Base-by-base conservation (phyloP, 148 eudicot species). In the Amaranthus palmeri region DNA sequence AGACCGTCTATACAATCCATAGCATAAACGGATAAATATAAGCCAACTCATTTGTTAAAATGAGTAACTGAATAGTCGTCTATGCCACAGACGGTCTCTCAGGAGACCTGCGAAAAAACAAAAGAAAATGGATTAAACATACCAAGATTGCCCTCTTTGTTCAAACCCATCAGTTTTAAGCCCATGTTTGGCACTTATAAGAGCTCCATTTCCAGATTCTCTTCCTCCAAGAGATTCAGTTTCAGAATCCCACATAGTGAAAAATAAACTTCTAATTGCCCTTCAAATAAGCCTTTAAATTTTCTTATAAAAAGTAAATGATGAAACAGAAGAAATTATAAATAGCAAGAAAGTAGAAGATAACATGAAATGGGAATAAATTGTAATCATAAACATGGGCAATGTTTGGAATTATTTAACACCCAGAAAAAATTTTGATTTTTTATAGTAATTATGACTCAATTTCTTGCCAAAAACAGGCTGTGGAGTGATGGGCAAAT, bases 121-220 rank as follows among this genome's bases (percentile, higher is more conserved):
- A 25, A 25, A 25, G 36, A 25, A 0, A 25, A 25, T 7, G 36
- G 36, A 25, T 25, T 11, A 56, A 11, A 69, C 86, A 72, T 89
- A 95, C 98, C 98, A 95, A 67, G 92, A 88, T 66, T 86, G 97
- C 47, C 92, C 98, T 89, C 90, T 86, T 82, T 88, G 98, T 77
- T 91, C 93, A 78, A 95, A 95, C 17, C 91, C 93, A 70, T 91
- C 90, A 69, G 91, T 85, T 80, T 89, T 75, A 70, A 93, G 85
- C 51, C 93, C 96, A 61, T 83, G 85, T 71, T 86, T 93, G 76
- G 83, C 68, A 47, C 89, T 58, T 58, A 80, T 64, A 17, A 81
- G 86, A 51, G 87, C 79, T 81, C 87, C 98, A 82, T 76, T 84
- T 46, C 81, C 86, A 81, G 80, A 85, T 12, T 91, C 91, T 73